A percentile compares a stretch with the other conserved stretches of the same genome.
Evolutionary conservation across 2,329 filamentous ascomycete species (phyloP).

Genomic region (Curvularia lunata): DNA sequence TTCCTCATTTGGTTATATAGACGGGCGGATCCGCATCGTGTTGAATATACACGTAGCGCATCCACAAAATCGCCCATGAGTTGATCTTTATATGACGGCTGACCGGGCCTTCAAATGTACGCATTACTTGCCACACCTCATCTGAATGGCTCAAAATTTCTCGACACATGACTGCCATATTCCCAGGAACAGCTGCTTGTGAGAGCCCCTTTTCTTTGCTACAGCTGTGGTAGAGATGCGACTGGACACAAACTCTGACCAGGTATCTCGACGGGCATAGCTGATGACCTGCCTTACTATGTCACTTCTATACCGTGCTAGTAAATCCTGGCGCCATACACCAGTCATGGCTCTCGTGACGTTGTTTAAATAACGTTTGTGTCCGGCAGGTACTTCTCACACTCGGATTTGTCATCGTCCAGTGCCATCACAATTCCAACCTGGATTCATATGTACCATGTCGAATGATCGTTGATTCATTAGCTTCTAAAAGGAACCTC

Average conservation of each 20-base stretch:
- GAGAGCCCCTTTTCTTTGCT: background rate
- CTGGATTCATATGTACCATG: no score
- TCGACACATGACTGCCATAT: background rate
- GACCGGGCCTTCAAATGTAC: background rate
- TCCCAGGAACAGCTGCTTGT: background rate
- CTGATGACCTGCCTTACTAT: background rate
- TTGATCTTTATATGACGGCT: constrained; percentile 5
- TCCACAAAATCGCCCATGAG: background rate
- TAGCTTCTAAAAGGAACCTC: no score
- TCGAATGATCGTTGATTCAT: no score
- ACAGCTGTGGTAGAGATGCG: background rate
- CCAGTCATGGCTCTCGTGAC: no score
- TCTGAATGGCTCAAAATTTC: background rate
- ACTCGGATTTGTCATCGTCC: no score
- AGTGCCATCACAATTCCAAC: no score
- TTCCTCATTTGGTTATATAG: constrained; percentile 13
- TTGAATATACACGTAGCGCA: constrained; percentile 5
- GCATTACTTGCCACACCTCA: background rate
- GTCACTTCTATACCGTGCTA: background rate
- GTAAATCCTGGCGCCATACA: no score
- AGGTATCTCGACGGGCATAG: background rate
- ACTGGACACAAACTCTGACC: background rate
- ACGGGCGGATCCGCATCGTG: constrained; percentile 6
- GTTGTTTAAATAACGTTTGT: no score
- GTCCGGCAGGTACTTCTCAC: no score